Percentiles rank a stretch among this genome's conserved stretches.
These are phyloP conservation scores for Drechslerella stenobrocha DNA, from an alignment of 2,329 filamentous ascomycete genomes.

Conservation along the genomic window DNA sequence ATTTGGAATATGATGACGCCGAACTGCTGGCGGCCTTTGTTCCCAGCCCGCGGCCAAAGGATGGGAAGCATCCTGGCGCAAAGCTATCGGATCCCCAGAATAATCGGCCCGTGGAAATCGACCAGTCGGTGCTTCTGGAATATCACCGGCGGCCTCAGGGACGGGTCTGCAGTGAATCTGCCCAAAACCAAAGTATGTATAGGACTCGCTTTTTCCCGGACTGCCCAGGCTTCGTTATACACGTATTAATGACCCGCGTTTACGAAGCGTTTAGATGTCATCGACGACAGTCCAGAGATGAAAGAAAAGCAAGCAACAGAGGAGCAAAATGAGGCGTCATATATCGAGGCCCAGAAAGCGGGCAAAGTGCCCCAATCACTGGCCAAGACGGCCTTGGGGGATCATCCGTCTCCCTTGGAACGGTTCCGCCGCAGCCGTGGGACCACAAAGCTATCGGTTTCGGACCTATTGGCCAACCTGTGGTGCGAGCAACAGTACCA, in stretches of 20 bases:
- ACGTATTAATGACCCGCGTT: slow-evolving; percentile 14
- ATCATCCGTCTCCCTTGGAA: slow-evolving; percentile 49
- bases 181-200: slow-evolving; percentile 21
- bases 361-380: slow-evolving; percentile 12
- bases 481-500: slow-evolving; percentile 97
- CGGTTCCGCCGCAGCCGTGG: slow-evolving; percentile 49
- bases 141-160: slow-evolving; percentile 35
- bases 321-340: slow-evolving; percentile 8
- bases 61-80: slow-evolving; percentile 1
- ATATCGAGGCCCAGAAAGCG: slow-evolving; percentile 1
- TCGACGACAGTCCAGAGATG: slow-evolving; percentile 36
- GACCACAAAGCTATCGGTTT: slow-evolving; percentile 79
- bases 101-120: slow-evolving; percentile 25
- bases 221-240: neutral
- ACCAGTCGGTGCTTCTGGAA: slow-evolving; percentile 40
- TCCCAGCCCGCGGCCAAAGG: slow-evolving; percentile 28
- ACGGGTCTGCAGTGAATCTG: slow-evolving; percentile 15
- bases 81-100: slow-evolving; percentile 23
- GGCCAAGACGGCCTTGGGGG: slow-evolving; percentile 11
- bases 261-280: slow-evolving; percentile 44
- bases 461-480: slow-evolving; percentile 81
- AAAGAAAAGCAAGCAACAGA: slow-evolving; percentile 6
- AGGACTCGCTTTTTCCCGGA: neutral
- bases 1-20: slow-evolving; percentile 43
- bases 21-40: slow-evolving; percentile 38